Conservation (phyloP, 202 grass and related monocot genomes). For the Zizania palustris region DNA sequence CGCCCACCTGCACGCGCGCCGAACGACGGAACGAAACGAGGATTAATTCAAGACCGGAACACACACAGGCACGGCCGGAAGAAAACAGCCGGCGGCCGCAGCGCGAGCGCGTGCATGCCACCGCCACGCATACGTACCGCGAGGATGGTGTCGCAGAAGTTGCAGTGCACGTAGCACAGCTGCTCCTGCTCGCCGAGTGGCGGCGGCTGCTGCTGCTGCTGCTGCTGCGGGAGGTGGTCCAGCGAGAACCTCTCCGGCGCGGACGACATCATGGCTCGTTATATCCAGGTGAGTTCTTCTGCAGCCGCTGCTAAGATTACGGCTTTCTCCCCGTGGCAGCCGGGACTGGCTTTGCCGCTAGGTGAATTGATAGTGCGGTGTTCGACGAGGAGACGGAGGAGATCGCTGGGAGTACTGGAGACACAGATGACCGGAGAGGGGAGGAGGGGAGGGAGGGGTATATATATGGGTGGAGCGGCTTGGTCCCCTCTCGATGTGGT, state of each 20-base stretch:
- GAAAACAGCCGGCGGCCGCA: background rate
- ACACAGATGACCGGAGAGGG: no score
- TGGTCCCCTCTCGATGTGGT: slow-evolving; percentile 26
- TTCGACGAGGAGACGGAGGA: background rate
- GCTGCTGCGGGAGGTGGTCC: slow-evolving; percentile 56
- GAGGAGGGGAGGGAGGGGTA: background rate
- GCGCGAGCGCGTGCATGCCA: background rate
- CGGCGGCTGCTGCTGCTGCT: slow-evolving; percentile 46
- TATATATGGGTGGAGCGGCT: slow-evolving; percentile 33
- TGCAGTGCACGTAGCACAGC: slow-evolving; percentile 93
- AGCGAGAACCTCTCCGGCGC: slow-evolving; percentile 52
- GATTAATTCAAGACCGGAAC: background rate
- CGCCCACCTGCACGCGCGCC: slow-evolving; percentile 56
- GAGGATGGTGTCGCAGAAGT: slow-evolving; percentile 84
- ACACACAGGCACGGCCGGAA: background rate
- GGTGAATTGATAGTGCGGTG: background rate
- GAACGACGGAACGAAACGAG: background rate
- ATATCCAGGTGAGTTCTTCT: background rate
- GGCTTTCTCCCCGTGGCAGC: background rate
- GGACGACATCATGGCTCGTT: slow-evolving; percentile 67
- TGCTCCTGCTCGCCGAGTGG: slow-evolving; percentile 58
- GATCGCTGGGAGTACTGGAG: no score
- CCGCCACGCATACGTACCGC: slow-evolving; percentile 43
- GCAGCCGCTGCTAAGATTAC: background rate
- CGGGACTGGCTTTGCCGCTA: no score